Evolutionary conservation across 2,329 filamentous ascomycete genomes (phyloP), one percentile per base, ranked within the genome.

Genomic region (Aaosphaeria pasadenensis): DNA sequence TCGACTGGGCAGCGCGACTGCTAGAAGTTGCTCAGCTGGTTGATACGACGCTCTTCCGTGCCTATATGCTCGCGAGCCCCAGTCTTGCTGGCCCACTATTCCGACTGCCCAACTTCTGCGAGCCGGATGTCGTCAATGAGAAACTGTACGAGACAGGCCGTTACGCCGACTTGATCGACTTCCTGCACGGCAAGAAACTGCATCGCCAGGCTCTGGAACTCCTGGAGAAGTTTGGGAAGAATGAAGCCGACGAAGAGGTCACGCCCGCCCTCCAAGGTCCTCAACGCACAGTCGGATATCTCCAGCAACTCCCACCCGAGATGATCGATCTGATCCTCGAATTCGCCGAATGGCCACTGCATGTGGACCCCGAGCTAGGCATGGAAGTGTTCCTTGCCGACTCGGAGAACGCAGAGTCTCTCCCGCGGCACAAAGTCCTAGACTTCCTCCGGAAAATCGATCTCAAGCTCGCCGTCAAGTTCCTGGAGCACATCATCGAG

Each of bases 371-470:
- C 0, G 79, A 84, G 2, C 74, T 89, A 36, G 91, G 88, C 4
- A 95, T 99, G 87, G 90, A 96, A 55, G 81, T 99, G 0, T 99
- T 99, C 70, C 74, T 94, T 0, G 89, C 89, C 1, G 94, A 99
- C 66, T 94, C 90, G 1, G 90, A 96, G 65, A 97, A 97, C 62
- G 91, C 94, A 1, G 94, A 97, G 74, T 90, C 85, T 0, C 71
- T 99, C 7, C 91, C 92, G 2, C 81, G 92, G 39, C 81, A 88
- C 30, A 81, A 75, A 45, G 88, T 99, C 0, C 77, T 92, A 2
- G 74, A 79, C 2, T 97, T 92, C 61, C 74, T 99, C 4, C 79
- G 83, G 39, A 72, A 74, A 0, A 83, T 95, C 32, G 85, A 95
- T 59, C 63, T 77, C 7, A 77, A 78, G 40, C 80, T 97, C 7